Percentiles rank a stretch among this genome's conserved stretches.
These are phyloP conservation scores for Xenoacremonium recifei DNA, from an alignment of 2,329 filamentous ascomycete genomes.

Conservation along the genomic window DNA sequence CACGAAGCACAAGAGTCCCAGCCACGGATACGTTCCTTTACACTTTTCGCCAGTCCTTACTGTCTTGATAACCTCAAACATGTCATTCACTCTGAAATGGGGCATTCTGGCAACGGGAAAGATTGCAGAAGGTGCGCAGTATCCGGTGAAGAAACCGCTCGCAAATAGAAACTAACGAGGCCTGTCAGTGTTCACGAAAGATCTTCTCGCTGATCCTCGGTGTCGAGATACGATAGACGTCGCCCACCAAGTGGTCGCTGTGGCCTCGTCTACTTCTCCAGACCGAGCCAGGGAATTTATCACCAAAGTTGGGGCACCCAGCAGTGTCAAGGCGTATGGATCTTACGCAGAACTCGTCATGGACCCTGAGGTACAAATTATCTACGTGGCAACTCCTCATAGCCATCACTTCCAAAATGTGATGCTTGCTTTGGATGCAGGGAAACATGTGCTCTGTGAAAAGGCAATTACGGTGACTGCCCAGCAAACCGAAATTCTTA, in stretches of 20 bases:
- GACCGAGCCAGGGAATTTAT: conserved; percentile 24
- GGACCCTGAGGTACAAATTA: conserved; percentile 31
- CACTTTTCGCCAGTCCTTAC: too few relatives aligned
- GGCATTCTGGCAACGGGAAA: conserved; percentile 8
- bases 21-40: too few relatives aligned
- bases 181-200: conserved; percentile 32
- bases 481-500: conserved; percentile 25
- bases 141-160: not conserved
- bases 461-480: conserved; percentile 34
- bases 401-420: conserved; percentile 33
- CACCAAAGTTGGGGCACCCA: not conserved
- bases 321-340: conserved; percentile 5
- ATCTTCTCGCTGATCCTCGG: conserved; percentile 35
- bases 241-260: conserved; percentile 37
- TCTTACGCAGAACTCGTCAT: conserved; percentile 30
- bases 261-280: conserved; percentile 33
- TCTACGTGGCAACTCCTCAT: conserved; percentile 37
- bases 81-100: conserved; percentile 3
- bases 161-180: too few relatives aligned
- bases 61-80: not conserved
- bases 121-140: conserved; percentile 1
- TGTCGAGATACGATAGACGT: conserved; percentile 20
- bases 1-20: too few relatives aligned
- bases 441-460: conserved; percentile 37
- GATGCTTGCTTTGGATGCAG: conserved; percentile 31